Evolutionary conservation across 805 yeast genomes (phyloP).

Genomic region (Ogataea philodendri): DNA sequence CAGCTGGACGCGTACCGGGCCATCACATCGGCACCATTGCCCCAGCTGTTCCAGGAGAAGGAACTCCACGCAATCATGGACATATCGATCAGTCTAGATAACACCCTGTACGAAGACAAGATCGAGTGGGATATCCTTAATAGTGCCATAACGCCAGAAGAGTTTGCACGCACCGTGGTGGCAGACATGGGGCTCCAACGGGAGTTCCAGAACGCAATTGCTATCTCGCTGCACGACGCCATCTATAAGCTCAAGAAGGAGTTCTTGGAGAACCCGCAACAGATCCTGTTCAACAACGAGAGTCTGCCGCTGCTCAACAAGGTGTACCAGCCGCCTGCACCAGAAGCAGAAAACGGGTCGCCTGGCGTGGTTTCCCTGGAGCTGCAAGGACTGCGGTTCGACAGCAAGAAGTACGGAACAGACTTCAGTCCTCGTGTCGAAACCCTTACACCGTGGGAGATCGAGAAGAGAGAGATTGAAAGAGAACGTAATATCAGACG

Average conservation of each 20-base stretch:
- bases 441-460: conserved; percentile 83
- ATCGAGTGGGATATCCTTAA: conserved; percentile 86
- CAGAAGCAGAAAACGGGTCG: conserved; percentile 14
- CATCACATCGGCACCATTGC: conserved; percentile 62
- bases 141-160: conserved; percentile 66
- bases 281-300: conserved; percentile 34
- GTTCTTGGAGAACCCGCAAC: conserved; percentile 56
- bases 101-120: conserved; percentile 82
- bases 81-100: conserved; percentile 77
- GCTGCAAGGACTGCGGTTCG: conserved; percentile 59
- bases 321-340: conserved; percentile 30
- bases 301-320: conserved; percentile 35
- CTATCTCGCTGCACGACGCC: conserved; percentile 82
- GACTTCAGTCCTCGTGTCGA: conserved; percentile 89
- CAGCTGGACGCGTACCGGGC: conserved; percentile 77
- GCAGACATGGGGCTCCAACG: conserved; percentile 78
- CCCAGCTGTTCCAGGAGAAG: conserved; percentile 38
- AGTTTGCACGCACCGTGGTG: conserved; percentile 78
- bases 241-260: conserved; percentile 76
- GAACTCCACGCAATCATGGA: conserved; percentile 78
- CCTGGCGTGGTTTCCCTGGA: conserved; percentile 17
- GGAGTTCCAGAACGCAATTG: conserved; percentile 87
- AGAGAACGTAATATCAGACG: conserved; percentile 89
- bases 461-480: conserved; percentile 92
- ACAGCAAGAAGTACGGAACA: conserved; percentile 72